These are phyloP conservation scores for Ricinus communis DNA, from an alignment of 345 rosid genomes.

Conservation along the genomic window DNA sequence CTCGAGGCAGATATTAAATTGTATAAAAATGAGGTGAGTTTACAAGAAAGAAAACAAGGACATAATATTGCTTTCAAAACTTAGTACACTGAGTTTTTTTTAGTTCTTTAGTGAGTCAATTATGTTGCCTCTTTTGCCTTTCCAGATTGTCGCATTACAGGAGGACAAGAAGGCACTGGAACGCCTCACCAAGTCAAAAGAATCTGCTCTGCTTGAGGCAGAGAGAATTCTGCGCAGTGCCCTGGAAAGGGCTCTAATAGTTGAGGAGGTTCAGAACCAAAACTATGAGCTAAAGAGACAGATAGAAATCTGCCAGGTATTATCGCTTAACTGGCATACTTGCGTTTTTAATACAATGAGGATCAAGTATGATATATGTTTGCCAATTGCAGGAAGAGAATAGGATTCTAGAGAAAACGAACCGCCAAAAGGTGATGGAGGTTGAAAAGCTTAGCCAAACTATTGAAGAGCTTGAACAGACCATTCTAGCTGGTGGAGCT, in stretches of 20 bases:
- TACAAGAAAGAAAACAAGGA: neutral
- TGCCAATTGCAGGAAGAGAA: conserved; percentile 67
- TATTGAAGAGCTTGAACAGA: conserved; percentile 78
- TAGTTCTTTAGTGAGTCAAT: too few relatives aligned
- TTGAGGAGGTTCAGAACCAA: conserved; percentile 92
- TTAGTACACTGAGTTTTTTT: neutral
- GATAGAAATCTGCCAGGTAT: conserved; percentile 84
- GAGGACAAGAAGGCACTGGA: conserved; percentile 94
- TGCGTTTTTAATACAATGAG: neutral
- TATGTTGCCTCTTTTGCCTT: neutral
- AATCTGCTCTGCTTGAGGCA: conserved; percentile 81
- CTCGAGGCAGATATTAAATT: conserved; percentile 80
- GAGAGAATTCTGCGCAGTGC: conserved; percentile 81
- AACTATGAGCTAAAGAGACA: conserved; percentile 81
- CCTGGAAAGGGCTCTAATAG: conserved; percentile 87
- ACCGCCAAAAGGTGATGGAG: conserved; percentile 87
- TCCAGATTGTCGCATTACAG: conserved; percentile 59
- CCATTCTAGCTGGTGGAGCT: conserved; percentile 76
- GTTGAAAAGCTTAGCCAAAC: conserved; percentile 87
- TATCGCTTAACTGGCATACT: neutral
- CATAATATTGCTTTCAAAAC: neutral
- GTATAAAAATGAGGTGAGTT: conserved; percentile 66
- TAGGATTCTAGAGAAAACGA: conserved; percentile 82
- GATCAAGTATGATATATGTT: neutral
- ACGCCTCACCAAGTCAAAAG: conserved; percentile 83